A percentile compares a stretch with the other conserved stretches of the same genome.
Evolutionary conservation across 176 grass and related monocot genomes (phyloP).

Genomic region (Coix lacrymajobi): DNA sequence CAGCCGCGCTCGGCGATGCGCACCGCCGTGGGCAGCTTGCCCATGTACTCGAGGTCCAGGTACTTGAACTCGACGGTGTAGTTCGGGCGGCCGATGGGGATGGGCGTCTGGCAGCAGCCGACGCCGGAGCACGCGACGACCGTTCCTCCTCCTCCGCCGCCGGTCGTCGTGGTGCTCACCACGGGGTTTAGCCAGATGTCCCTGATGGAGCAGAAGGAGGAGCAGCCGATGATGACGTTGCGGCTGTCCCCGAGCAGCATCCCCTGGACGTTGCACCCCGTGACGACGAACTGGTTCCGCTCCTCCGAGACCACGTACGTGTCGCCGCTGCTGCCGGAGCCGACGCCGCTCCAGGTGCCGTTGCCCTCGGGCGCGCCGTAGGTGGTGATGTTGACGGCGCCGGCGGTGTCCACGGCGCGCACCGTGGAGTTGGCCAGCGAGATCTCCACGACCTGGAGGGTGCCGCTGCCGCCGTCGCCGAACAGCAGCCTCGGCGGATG

Average conservation of each 20-base stretch:
- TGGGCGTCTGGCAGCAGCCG: not conserved
- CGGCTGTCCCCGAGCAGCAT: not conserved
- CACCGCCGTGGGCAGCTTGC: not conserved
- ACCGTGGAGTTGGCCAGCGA: not conserved
- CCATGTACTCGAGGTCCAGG: not conserved
- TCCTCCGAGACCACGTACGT: not conserved
- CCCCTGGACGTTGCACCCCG: constrained; percentile 7
- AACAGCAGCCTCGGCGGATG: not conserved
- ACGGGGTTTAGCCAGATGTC: not conserved
- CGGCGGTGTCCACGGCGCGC: not conserved
- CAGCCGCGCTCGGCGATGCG: constrained; percentile 14
- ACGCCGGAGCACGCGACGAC: not conserved
- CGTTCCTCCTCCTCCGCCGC: not conserved
- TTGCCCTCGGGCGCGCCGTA: not conserved
- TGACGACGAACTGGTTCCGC: not conserved
- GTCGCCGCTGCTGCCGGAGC: not conserved
- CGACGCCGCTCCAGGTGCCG: not conserved
- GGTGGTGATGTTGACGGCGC: not conserved
- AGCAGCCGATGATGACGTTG: constrained; percentile 22
- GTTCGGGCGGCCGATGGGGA: constrained; percentile 17
- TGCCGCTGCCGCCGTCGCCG: constrained; percentile 2
- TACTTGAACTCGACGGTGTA: not conserved
- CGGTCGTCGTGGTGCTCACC: not conserved
- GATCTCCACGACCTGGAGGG: not conserved
- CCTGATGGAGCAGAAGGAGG: constrained; percentile 13